Base-by-base conservation (phyloP, 768 basidiomycete genomes). In the Hortiboletus flavorubellus region DNA sequence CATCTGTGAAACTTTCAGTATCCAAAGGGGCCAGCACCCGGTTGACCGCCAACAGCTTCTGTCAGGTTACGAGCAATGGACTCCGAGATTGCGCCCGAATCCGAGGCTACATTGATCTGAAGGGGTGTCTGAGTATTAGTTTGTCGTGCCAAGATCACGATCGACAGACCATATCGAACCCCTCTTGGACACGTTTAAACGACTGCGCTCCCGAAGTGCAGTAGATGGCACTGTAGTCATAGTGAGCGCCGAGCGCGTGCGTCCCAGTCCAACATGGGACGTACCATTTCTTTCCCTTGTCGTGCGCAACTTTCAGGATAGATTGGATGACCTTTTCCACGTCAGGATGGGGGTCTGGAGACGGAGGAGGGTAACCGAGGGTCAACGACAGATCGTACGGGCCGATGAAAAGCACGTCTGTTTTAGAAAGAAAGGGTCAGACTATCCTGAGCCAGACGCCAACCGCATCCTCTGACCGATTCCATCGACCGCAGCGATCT, bases 331-430 rank as follows among this genome's bases (percentile, higher is more conserved):
- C 66, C 52, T 75, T 70, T 62, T 88, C 87, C 4, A 86, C 80
- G 3, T 84, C 79, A 0, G 84, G 81, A 56, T 86, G 81, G 0
- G 84, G 83, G 59, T 87, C 81, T 1, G 85, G 86, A 31, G 78
- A 77, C 15, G 86, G 86, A 6, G 81, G 69, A 1, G 82, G 78
- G 63, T 78, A 82, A 35, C 85, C 85, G 29, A 85, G 72, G 1
- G 79, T 76, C 48, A 85, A 74, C 2, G 87, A 88, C 40, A 88
- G 76, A 63, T 87, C 86, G 56, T 81, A 87, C 4, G 85, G 86
- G 4, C 86, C 85, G 50, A 87, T 80, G 68, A 85, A 84, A 21
- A 85, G 68, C 14, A 78, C 76, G 55, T 82, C 80, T 78, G 23
- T 50, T 14, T 12, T 4, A n/a, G 5, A 23, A 46, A 15, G 6